Evolutionary conservation across 2,329 filamentous ascomycete genomes (phyloP), one percentile per base, ranked within the genome.

Genomic region (Aspergillus vadensis): DNA sequence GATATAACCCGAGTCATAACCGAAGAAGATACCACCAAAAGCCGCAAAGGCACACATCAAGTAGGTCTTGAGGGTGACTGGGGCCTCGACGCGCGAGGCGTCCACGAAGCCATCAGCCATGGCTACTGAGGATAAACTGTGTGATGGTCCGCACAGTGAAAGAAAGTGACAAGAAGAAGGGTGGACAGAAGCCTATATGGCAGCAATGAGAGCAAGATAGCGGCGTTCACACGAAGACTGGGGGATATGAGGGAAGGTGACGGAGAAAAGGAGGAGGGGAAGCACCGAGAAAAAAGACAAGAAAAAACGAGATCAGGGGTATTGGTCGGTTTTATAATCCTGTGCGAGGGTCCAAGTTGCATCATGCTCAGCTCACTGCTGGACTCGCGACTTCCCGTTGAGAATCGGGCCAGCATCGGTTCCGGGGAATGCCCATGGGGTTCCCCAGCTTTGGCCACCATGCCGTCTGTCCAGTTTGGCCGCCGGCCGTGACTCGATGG

Each of bases 1-100:
- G 72, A 85, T 84, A 69, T 84, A 84, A 56, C 82, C 82, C 54
- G 82, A 84, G 67, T 86, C 84, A 69, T 85, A 86, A 60, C 84
- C 84, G 68, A 86, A 86, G 72, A 85, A 83, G 69, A 86, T 83
- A 71, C 84, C 84, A 68, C 84, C 84, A 70, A 86, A 86, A 41
- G 84, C 82, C 17, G 84, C 84, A 69, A 86, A 86, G 59, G 82
- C 83, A 69, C 84, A 86, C 76, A 86, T 83, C 38, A 86, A 65
- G 72, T 86, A 86, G 12, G 86, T 85, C 77, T 85, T 85, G 68
- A 82, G 58, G 57, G 84, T 85, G 58, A 86, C 81, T 8, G 84
- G 83, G 27, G 84, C 83, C 70, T 86, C 84, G 67, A 88, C 79
- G 67, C 83, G 83, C 67, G 75, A 76, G 66, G 82, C 77, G 69